phyloP scores from a whole-genome alignment of 139 green algal species.

The Closterium sp. region DNA sequence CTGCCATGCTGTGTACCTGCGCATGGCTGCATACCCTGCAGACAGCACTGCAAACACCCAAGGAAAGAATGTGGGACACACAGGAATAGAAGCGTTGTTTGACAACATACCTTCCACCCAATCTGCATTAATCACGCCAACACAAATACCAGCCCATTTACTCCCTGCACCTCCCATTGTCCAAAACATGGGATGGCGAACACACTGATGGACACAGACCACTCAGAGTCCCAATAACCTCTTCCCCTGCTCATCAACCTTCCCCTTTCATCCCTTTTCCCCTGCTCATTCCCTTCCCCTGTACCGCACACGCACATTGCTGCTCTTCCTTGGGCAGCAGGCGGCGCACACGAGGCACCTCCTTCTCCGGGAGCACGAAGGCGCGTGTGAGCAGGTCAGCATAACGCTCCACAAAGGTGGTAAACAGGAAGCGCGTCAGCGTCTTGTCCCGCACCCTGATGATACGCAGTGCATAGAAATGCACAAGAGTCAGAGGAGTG shows the following conservation, averaged over 20 bases:
- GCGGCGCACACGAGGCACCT: not conserved
- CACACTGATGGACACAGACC: too few species aligned
- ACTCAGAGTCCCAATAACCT: not conserved
- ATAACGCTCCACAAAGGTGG: slow-evolving; percentile 8
- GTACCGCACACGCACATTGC: not conserved
- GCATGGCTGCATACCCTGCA: not conserved
- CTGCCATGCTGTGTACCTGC: not conserved
- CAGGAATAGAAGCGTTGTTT: not conserved
- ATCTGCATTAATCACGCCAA: not conserved
- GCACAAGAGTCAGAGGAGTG: not conserved
- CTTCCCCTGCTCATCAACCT: too few species aligned
- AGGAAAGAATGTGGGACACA: not conserved
- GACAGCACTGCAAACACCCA: not conserved
- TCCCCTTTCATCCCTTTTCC: too few species aligned
- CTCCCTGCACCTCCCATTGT: not conserved
- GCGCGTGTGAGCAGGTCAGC: slow-evolving; percentile 7
- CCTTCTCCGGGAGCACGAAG: not conserved
- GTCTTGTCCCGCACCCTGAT: slow-evolving; percentile 17
- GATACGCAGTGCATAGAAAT: not conserved
- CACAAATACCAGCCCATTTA: not conserved
- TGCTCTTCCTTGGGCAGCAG: not conserved
- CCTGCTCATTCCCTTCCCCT: not conserved
- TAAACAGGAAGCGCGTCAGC: not conserved
- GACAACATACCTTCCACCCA: not conserved
- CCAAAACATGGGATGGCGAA: too few species aligned